Evolutionary conservation across 371 early-diverging fungal species (phyloP), one percentile per base, ranked within the genome.

Genomic region (Mucor piriformis): DNA sequence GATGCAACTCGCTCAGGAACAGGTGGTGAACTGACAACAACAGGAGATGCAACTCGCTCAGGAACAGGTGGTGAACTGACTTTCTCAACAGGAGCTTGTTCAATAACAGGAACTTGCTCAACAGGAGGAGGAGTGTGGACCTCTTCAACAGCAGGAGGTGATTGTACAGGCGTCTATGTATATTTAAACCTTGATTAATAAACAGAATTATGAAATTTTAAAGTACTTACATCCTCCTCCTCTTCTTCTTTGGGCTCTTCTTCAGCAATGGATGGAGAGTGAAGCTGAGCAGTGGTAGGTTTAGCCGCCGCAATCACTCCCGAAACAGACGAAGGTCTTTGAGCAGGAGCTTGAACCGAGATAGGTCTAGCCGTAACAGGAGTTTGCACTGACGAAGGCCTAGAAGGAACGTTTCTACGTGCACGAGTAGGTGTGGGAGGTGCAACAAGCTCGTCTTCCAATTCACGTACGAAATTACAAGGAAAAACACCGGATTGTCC

Each of bases 401-500:
- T 52, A 11, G 57, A 12, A 24, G 10, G 24, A 13, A 72, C 61
- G 8, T 69, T 66, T 12, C 54, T 61, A 24, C 78, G 72, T 3
- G 72, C 32, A 25, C 78, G 75, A 15, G 61, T 63, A 25, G 80
- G 74, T 27, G 73, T 67, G 21, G 82, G 76, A 6, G 76, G 74
- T 5, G 71, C 70, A 8, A 64, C 49, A 13, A 44, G 71, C 37
- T 82, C 73, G 49, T 75, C 79, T 4, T 46, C 46, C 56, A 86
- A 67, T 58, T 80, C 82, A 62, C 83, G 76, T 6, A 86, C 84
- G 73, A 81, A 84, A 50, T 82, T 81, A 43, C 74, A 72, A 11
- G 86, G 86, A 47, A 86, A 86, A 20, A 83, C 73, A 23, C 86
- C 86, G 1, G 47, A 53, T 13, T 77, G 69, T n/a, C 86, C 86